Evolutionary conservation across 495 filamentous ascomycete genomes (phyloP).

Genomic region (Friedmanniomyces endolithicus): DNA sequence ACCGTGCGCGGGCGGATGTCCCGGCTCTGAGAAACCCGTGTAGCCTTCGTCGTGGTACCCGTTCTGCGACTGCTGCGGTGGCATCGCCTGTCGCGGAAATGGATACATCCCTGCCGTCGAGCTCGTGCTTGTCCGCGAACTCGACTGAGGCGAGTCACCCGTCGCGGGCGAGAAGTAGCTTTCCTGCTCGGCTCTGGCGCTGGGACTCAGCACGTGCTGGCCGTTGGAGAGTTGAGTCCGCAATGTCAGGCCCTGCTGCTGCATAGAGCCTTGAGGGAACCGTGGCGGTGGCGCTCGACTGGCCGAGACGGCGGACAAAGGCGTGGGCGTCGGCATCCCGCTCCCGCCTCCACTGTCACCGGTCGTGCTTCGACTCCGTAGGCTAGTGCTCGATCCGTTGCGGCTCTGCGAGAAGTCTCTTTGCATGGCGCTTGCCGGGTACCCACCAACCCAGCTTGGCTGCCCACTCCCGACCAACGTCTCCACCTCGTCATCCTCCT

Average conservation of each 20-base stretch:
- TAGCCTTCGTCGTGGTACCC: not conserved
- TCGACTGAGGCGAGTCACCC: conserved; percentile 53
- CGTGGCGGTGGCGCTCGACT: conserved; percentile 47
- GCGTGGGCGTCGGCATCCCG: conserved; percentile 17
- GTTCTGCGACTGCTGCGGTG: not conserved
- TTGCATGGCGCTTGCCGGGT: not conserved
- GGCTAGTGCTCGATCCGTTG: conserved; percentile 67
- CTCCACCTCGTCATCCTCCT: conserved; percentile 34
- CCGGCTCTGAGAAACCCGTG: conserved; percentile 40
- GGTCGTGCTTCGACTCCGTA: conserved; percentile 70
- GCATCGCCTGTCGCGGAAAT: conserved; percentile 56
- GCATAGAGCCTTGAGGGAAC: conserved; percentile 49
- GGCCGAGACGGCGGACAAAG: not conserved
- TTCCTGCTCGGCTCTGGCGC: conserved; percentile 30
- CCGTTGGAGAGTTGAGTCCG: conserved; percentile 40
- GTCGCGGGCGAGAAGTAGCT: conserved; percentile 83
- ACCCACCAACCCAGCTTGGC: not conserved
- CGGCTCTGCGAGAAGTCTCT: conserved; percentile 43
- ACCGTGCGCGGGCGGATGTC: conserved; percentile 31
- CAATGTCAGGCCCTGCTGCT: conserved; percentile 45
- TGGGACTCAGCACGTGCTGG: not conserved
- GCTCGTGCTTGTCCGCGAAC: conserved; percentile 11
- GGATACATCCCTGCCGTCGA: conserved; percentile 39
- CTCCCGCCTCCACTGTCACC: conserved; percentile 45
- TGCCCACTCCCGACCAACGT: conserved; percentile 3